Evolutionary conservation across 1,284 basidiomycete species (phyloP).

Genomic region (Albatrellus sp.): DNA sequence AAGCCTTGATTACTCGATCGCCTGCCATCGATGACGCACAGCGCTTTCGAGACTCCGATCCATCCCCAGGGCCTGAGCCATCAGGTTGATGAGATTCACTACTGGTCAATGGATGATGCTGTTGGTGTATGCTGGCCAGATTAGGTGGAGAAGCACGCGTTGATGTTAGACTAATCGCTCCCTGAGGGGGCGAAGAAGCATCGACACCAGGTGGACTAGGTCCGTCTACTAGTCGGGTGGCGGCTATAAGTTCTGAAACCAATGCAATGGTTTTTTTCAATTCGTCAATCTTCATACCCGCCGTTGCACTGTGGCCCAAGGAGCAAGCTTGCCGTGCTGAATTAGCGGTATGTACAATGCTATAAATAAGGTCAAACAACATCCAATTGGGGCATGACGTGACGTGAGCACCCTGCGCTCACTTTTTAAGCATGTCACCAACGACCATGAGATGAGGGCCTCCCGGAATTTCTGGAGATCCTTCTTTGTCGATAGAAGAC

Average conservation of each 20-base stretch:
- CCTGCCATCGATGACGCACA: constrained; percentile 53
- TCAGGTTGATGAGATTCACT: constrained; percentile 12
- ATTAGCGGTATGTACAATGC: constrained; percentile 35
- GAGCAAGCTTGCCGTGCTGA: constrained; percentile 35
- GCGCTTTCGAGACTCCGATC: constrained; percentile 41
- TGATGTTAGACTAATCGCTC: neutral
- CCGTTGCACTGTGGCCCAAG: constrained; percentile 31
- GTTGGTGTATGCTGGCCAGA: constrained; percentile 12
- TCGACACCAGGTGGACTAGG: constrained; percentile 12
- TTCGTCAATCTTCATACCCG: constrained; percentile 32
- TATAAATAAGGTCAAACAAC: constrained; percentile 14
- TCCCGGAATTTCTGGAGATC: constrained; percentile 19
- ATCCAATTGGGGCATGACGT: constrained; percentile 3
- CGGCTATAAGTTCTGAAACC: constrained; percentile 35
- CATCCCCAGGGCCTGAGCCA: constrained; percentile 13
- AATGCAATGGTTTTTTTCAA: constrained; percentile 33
- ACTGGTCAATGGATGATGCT: constrained; percentile 12
- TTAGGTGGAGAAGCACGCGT: constrained; percentile 10
- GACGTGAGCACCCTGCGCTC: constrained; percentile 9
- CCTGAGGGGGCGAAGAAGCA: constrained; percentile 10
- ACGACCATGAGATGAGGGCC: constrained; percentile 26
- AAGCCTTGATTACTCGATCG: constrained; percentile 46
- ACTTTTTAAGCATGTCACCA: constrained; percentile 28
- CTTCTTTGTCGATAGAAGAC: constrained; percentile 13
- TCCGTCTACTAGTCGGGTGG: constrained; percentile 28